phyloP scores from a whole-genome alignment of 371 early-diverging fungal genomes.

The Capillidium heterosporum region DNA sequence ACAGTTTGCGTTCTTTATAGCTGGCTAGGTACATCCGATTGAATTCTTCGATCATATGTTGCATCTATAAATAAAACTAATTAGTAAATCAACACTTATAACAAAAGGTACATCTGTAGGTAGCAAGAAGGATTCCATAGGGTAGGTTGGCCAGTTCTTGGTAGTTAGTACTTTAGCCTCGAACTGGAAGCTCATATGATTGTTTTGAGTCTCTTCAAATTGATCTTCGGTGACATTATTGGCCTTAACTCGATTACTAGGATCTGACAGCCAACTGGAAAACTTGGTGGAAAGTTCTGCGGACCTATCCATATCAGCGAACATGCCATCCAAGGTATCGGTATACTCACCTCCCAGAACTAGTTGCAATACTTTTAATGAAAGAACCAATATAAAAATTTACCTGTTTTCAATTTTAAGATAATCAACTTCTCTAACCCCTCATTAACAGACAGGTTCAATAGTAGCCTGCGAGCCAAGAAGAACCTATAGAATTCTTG shows the following conservation, averaged over 20 bases:
- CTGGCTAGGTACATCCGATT: constrained; percentile 49
- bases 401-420: constrained; percentile 55
- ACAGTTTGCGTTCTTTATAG: constrained; percentile 58
- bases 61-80: constrained; percentile 23
- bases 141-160: constrained; percentile 80
- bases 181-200: constrained; percentile 17
- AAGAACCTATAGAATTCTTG: constrained; percentile 87
- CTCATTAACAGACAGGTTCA: constrained; percentile 47
- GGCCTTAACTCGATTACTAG: too few relatives aligned
- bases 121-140: constrained; percentile 35
- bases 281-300: constrained; percentile 17
- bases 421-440: constrained; percentile 76
- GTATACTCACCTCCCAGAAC: constrained; percentile 86
- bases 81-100: neutral
- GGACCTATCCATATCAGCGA: constrained; percentile 72
- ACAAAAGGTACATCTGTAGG: constrained; percentile 35
- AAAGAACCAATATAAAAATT: neutral
- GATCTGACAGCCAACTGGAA: too few relatives aligned
- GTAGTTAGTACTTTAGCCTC: constrained; percentile 65
- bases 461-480: constrained; percentile 70
- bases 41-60: constrained; percentile 38
- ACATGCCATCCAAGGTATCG: constrained; percentile 81
- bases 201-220: constrained; percentile 6
- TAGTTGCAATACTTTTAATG: constrained; percentile 6
- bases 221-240: constrained; percentile 9